Base-by-base conservation (phyloP, 176 grass and related monocot genomes). In the Tuctoria greenei region DNA sequence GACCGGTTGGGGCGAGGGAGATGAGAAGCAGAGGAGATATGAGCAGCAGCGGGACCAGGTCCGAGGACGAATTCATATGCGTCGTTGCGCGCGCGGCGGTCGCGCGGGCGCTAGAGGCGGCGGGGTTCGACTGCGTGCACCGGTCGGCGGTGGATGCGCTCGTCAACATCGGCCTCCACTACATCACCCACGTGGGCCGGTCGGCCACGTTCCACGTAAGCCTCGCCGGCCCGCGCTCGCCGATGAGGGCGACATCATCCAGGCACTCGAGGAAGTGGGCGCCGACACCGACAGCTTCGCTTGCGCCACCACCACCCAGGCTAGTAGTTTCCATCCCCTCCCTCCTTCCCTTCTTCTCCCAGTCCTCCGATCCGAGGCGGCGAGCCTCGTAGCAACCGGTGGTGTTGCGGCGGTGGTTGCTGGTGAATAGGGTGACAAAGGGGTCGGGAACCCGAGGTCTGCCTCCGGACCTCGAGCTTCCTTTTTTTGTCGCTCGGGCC, bases 171-270 rank as follows among this genome's bases (percentile, higher is more conserved):
- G 17, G 78, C 39, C 47, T 95, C 21, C 81, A 89, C 59, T 99
- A 99, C 87, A 72, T 95, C 58, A 31, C 81, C 37, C 76, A 90
- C 80, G 57, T 95, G 2, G 96, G 96, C 7, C 84, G 89, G 64
- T 57, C 78, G 60, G 89, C 89, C 2, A 76, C 78, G 12, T 95
- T 88, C 71, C 67, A 95, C 51, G 82, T 92, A n/a, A 87, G 84
- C 85, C 84, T 90, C 26, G 81, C 92, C 11, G 92, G 92, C 51
- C 87, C 68, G 82, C 76, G 7, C 69, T 76, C 17, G 86, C 87
- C 74, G 92, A 95, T 25, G 85, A 95, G 76, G 86, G 71, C 78
- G 96, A 99, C 71, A 41, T 99, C 50, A 88, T 99, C 66, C 87
- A 83, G 64, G 83, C 82, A 12, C 85, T 99, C 17, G 89, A 95